Conservation (phyloP, 139 green algal genomes). For the Micromonas pusilla region DNA sequence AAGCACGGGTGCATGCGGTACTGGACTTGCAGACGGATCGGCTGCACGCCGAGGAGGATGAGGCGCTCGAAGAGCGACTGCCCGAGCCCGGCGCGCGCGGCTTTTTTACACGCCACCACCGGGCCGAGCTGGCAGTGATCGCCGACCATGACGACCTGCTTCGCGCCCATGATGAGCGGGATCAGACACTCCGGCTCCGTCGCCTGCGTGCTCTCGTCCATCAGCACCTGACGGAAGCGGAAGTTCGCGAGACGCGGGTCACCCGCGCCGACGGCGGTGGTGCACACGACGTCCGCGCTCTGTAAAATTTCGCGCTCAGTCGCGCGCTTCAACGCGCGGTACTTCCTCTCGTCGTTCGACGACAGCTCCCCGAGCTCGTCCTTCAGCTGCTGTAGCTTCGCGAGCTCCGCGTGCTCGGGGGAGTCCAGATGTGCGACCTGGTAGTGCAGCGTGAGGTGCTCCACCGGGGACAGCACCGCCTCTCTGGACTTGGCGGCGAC, state of each 20-base stretch:
- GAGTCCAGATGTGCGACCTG: constrained; percentile 73
- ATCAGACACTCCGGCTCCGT: constrained; percentile 90
- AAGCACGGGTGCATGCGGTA: constrained; percentile 98
- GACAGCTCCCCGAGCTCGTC: constrained; percentile 78
- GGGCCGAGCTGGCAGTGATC: constrained; percentile 88
- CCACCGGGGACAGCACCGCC: constrained; percentile 66
- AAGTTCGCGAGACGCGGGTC: constrained; percentile 76
- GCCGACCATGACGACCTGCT: constrained; percentile 84
- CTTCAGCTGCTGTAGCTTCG: constrained; percentile 83
- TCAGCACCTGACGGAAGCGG: constrained; percentile 82
- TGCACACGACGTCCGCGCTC: constrained; percentile 80
- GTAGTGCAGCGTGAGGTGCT: constrained; percentile 95
- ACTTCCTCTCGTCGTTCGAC: constrained; percentile 80
- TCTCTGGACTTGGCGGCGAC: constrained; percentile 83
- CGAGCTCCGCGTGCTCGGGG: constrained; percentile 65
- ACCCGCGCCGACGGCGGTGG: constrained; percentile 84
- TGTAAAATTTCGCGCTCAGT: constrained; percentile 79
- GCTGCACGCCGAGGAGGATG: constrained; percentile 82
- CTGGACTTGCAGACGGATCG: constrained; percentile 88
- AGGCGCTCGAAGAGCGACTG: constrained; percentile 93
- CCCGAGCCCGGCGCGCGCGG: constrained; percentile 72
- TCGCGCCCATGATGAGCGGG: constrained; percentile 87
- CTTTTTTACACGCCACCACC: constrained; percentile 87
- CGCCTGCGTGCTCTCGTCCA: constrained; percentile 92
- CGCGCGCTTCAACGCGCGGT: constrained; percentile 43